Percentiles rank a stretch among this genome's conserved stretches.
Conservation (phyloP, 805 yeast genomes). For the Pichia membranifaciens region DNA sequence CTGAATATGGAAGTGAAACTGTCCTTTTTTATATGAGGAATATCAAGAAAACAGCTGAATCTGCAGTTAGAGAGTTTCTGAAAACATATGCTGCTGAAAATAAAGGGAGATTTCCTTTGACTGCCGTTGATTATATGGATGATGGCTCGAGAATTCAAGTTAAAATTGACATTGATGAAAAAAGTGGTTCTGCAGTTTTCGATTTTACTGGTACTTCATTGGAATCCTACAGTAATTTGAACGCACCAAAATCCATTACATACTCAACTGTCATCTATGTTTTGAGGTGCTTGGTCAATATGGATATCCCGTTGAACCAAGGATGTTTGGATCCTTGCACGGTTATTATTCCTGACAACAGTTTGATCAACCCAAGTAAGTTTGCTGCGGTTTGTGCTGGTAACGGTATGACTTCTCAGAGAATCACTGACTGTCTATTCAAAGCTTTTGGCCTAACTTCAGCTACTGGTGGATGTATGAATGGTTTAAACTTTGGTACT, state of each 20-base stretch:
- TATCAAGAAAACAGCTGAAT: conserved; percentile 72
- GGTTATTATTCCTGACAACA: conserved; percentile 55
- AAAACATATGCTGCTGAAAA: conserved; percentile 36
- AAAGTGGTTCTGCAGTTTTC: conserved; percentile 55
- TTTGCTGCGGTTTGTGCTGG: conserved; percentile 97
- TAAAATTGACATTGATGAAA: conserved; percentile 40
- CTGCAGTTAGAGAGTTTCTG: conserved; percentile 52
- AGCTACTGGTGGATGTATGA: conserved; percentile 94
- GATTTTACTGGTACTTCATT: conserved; percentile 84
- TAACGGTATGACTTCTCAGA: conserved; percentile 90
- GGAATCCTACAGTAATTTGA: conserved; percentile 81
- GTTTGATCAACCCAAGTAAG: conserved; percentile 65
- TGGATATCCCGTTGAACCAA: conserved; percentile 87
- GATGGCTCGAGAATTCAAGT: conserved; percentile 68
- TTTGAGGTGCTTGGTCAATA: conserved; percentile 74
- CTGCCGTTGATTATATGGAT: conserved; percentile 66
- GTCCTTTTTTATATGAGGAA: conserved; percentile 74
- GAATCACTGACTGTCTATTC: conserved; percentile 83
- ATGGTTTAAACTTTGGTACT: conserved; percentile 87
- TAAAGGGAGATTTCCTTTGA: conserved; percentile 35
- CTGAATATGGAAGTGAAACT: conserved; percentile 53
- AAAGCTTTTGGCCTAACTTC: conserved; percentile 87
- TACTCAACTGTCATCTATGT: conserved; percentile 86
- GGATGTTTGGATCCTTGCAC: conserved; percentile 83
- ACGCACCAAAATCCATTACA: conserved; percentile 89